Percentiles rank a stretch among this genome's conserved stretches.
Evolutionary conservation across 2,329 filamentous ascomycete species (phyloP).

Genomic region (Exophiala alcalophila): DNA sequence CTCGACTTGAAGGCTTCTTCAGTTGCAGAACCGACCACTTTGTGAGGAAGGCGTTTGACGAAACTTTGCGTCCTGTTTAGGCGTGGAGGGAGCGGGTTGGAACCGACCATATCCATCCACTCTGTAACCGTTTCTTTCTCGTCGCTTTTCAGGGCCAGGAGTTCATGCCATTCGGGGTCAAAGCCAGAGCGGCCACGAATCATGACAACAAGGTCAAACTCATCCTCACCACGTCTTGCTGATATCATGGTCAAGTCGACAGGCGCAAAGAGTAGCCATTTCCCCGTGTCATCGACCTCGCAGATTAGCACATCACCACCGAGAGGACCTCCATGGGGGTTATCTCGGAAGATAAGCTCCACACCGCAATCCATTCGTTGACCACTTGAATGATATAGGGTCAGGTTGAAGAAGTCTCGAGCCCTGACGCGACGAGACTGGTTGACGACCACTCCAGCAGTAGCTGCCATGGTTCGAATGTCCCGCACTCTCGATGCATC

Average conservation of each 20-base stretch:
- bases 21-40: too few species aligned
- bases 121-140: constrained; percentile 75
- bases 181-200: constrained; percentile 66
- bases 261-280: constrained; percentile 90
- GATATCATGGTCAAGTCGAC: constrained; percentile 72
- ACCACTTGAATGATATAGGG: constrained; percentile 81
- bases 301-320: constrained; percentile 86
- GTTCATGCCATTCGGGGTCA: constrained; percentile 73
- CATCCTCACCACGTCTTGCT: constrained; percentile 70
- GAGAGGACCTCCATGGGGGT: constrained; percentile 60
- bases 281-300: constrained; percentile 73
- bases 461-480: constrained; percentile 68
- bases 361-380: constrained; percentile 86
- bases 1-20: neutral
- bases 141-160: constrained; percentile 73
- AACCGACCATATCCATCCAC: constrained; percentile 84
- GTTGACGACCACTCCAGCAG: constrained; percentile 70
- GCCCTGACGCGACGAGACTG: constrained; percentile 78
- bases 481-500: constrained; percentile 79
- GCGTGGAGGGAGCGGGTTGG: constrained; percentile 59
- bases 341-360: constrained; percentile 82
- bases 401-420: constrained; percentile 84
- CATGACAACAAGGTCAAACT: constrained; percentile 79
- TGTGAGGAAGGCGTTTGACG: constrained; percentile 38
- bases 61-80: constrained; percentile 56